phyloP scores from a whole-genome alignment of 192 early-diverging fungal genomes.

The Geranomyces variabilis region DNA sequence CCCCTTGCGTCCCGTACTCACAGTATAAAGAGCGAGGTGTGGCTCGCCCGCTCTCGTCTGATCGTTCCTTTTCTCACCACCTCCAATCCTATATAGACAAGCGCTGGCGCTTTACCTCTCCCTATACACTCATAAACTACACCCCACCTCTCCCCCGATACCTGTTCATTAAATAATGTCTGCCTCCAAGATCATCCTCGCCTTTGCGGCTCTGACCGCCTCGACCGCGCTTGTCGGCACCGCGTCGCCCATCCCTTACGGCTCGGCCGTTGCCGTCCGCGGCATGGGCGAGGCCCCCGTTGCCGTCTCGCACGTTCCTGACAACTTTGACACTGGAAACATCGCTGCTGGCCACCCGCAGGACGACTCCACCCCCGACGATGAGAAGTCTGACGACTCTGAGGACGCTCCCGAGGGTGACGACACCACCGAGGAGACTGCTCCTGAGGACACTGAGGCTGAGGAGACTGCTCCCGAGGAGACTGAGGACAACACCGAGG shows the following conservation, averaged over 20 bases:
- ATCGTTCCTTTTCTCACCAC: too few species aligned
- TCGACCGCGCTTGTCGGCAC: conserved; percentile 6
- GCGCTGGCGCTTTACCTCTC: too few species aligned
- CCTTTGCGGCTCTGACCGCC: conserved; percentile 19
- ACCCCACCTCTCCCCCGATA: too few species aligned
- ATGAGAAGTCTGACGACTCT: not conserved
- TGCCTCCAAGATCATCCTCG: conserved; percentile 23
- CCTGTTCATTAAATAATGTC: too few species aligned
- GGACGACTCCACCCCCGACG: not conserved
- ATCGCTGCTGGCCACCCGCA: not conserved
- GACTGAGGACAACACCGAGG: not conserved
- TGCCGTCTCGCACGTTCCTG: not conserved
- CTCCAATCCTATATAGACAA: too few species aligned
- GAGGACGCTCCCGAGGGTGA: not conserved
- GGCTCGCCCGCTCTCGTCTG: too few species aligned
- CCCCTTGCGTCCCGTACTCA: too few species aligned
- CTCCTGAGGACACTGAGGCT: not conserved
- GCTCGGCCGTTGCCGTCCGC: not conserved
- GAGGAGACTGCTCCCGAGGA: not conserved
- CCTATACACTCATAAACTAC: too few species aligned
- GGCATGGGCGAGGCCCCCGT: not conserved
- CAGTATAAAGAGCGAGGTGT: too few species aligned
- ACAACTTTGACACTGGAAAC: not conserved
- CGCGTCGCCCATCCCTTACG: not conserved
- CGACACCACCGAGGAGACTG: not conserved